Percentiles rank a stretch among this genome's conserved stretches.
Evolutionary conservation across 1,284 basidiomycete genomes (phyloP).

Genomic region (Anthracocystis setariae): DNA sequence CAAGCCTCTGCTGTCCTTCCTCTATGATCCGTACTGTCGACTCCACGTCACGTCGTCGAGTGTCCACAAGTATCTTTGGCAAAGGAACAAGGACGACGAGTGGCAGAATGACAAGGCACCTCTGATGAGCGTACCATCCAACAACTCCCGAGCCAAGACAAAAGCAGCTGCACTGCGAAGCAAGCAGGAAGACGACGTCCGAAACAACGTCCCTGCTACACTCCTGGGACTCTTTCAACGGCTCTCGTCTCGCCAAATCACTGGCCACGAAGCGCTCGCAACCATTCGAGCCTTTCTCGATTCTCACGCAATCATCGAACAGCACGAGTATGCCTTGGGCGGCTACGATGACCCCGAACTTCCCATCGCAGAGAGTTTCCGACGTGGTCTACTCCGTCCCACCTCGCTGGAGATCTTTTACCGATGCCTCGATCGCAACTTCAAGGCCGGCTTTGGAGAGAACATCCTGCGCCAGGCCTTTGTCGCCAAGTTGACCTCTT

Average conservation of each 20-base stretch:
- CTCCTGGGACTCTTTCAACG: constrained; percentile 36
- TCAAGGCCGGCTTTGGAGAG: constrained; percentile 49
- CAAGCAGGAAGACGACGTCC: constrained; percentile 22
- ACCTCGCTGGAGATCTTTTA: constrained; percentile 49
- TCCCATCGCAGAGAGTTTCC: constrained; percentile 25
- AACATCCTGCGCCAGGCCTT: constrained; percentile 38
- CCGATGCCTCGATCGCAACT: constrained; percentile 56
- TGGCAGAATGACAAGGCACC: constrained; percentile 46
- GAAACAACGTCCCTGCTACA: constrained; percentile 15
- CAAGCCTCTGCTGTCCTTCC: constrained; percentile 28
- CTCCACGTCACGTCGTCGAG: constrained; percentile 36
- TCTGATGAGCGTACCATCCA: constrained; percentile 25
- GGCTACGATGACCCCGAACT: constrained; percentile 19
- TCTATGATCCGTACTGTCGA: constrained; percentile 45
- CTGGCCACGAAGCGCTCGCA: constrained; percentile 41
- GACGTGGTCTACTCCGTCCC: constrained; percentile 27
- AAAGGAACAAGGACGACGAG: constrained; percentile 23
- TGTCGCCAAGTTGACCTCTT: background rate
- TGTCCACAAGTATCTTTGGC: constrained; percentile 30
- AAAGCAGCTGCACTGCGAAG: constrained; percentile 23
- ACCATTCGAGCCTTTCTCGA: constrained; percentile 38
- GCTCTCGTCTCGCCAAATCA: constrained; percentile 30
- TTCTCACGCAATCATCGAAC: constrained; percentile 39
- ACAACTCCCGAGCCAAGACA: constrained; percentile 13
- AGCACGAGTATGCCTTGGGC: constrained; percentile 37